Conservation (phyloP, 495 filamentous ascomycete species). For the Neurospora sp. region DNA sequence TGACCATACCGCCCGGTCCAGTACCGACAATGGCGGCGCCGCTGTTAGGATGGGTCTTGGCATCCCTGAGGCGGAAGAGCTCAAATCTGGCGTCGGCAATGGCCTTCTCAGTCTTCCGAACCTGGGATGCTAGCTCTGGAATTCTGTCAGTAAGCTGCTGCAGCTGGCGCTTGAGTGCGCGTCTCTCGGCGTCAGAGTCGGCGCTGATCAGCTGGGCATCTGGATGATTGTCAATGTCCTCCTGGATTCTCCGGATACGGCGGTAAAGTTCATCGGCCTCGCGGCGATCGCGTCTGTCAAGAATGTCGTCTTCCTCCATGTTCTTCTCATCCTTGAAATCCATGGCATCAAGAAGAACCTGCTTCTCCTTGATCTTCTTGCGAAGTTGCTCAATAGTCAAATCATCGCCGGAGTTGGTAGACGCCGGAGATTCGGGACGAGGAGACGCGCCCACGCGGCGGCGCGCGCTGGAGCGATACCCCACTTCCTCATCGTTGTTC, state of each 20-base stretch:
- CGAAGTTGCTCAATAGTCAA: constrained; percentile 74
- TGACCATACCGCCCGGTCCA: constrained; percentile 82
- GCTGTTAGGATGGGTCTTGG: constrained; percentile 79
- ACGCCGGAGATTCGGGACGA: constrained; percentile 61
- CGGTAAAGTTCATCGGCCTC: constrained; percentile 93
- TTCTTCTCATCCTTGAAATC: constrained; percentile 92
- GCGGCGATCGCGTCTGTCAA: constrained; percentile 81
- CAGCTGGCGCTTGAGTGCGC: constrained; percentile 77
- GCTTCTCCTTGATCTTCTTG: constrained; percentile 92
- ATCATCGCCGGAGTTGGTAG: constrained; percentile 64
- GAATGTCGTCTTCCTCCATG: constrained; percentile 80
- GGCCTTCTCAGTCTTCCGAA: constrained; percentile 79
- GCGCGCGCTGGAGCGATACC: constrained; percentile 89
- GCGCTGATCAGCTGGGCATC: constrained; percentile 60
- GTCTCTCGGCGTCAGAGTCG: constrained; percentile 78
- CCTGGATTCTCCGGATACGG: constrained; percentile 86
- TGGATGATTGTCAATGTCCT: constrained; percentile 90
- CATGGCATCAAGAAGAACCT: constrained; percentile 91
- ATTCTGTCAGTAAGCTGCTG: constrained; percentile 82
- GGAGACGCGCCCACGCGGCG: constrained; percentile 76
- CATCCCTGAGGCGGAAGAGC: constrained; percentile 86
- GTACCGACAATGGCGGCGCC: constrained; percentile 82
- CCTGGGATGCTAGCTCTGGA: constrained; percentile 83
- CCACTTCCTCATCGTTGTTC: constrained; percentile 83
- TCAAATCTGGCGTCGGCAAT: constrained; percentile 92